Percentiles rank a stretch among this genome's conserved stretches.
Conservation (phyloP, 805 yeast genomes). For the Candida hungchunana region DNA sequence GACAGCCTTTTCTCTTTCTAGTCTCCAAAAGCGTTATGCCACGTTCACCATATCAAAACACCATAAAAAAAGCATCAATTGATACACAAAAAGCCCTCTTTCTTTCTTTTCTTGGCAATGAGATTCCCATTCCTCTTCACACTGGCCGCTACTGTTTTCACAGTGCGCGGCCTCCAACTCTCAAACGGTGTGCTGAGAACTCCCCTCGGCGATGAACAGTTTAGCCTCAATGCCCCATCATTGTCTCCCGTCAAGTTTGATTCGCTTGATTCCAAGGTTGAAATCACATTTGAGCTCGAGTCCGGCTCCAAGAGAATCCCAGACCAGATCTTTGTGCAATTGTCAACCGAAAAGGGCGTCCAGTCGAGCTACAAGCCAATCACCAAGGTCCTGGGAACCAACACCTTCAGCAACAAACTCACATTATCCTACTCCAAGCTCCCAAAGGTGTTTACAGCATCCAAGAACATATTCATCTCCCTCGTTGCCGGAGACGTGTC, state of each 20-base stretch:
- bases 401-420: conserved; percentile 10
- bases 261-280: conserved; percentile 14
- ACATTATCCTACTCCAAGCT: conserved; percentile 18
- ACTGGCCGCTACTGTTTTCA: conserved; percentile 10
- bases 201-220: conserved; percentile 11
- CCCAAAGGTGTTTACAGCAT: conserved; percentile 23
- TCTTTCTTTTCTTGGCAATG: conserved; percentile 11
- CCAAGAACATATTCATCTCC: conserved; percentile 13
- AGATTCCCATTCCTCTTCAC: conserved; percentile 15
- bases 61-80: not conserved
- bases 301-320: conserved; percentile 20
- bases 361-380: conserved; percentile 26
- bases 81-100: not conserved
- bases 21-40: not conserved
- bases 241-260: conserved; percentile 14
- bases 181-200: conserved; percentile 17
- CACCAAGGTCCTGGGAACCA: conserved; percentile 11
- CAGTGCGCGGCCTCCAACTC: conserved; percentile 17
- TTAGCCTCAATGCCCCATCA: conserved; percentile 9
- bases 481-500: conserved; percentile 18
- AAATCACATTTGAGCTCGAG: conserved; percentile 19
- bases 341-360: conserved; percentile 19
- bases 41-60: not conserved
- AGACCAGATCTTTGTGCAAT: conserved; percentile 23
- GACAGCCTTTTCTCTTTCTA: not conserved